phyloP scores from a whole-genome alignment of 805 yeast genomes.

The Isabelozyma rhagii region DNA sequence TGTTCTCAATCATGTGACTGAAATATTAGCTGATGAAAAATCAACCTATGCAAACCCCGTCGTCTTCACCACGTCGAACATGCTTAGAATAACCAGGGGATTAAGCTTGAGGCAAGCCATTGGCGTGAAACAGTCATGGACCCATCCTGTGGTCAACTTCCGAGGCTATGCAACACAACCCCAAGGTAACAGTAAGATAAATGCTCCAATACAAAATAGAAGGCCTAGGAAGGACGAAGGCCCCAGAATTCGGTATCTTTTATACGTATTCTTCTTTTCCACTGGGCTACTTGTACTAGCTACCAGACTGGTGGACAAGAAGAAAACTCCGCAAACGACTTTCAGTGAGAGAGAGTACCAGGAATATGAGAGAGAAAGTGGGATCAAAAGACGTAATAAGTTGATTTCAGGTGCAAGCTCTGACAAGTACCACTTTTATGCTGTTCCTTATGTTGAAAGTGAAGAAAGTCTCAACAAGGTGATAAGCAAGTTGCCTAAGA shows the following conservation, averaged over 20 bases:
- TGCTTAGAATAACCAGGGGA: not conserved
- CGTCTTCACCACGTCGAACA: not conserved
- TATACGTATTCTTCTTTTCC: slow-evolving; percentile 32
- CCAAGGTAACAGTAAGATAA: not conserved
- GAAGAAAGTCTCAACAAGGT: slow-evolving; percentile 16
- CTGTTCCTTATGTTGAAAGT: slow-evolving; percentile 30
- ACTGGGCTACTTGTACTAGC: slow-evolving; percentile 29
- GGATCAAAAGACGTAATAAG: slow-evolving; percentile 49
- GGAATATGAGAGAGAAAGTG: slow-evolving; percentile 46
- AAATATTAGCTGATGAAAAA: not conserved
- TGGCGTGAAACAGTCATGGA: not conserved
- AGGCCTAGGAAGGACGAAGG: slow-evolving; percentile 6
- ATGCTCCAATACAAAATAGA: slow-evolving; percentile 1
- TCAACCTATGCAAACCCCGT: not conserved
- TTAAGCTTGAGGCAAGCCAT: not conserved
- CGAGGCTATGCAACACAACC: not conserved
- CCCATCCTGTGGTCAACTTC: not conserved
- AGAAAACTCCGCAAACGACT: slow-evolving; percentile 29
- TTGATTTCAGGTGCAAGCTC: slow-evolving; percentile 36
- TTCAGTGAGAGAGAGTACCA: slow-evolving; percentile 49
- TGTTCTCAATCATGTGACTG: not conserved
- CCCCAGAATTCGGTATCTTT: slow-evolving; percentile 35
- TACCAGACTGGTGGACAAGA: slow-evolving; percentile 27
- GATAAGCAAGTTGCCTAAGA: slow-evolving; percentile 11
- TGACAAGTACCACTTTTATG: slow-evolving; percentile 40